Base-by-base conservation (phyloP, 2,329 filamentous ascomycete genomes). In the Fusarium papillatum region DNA sequence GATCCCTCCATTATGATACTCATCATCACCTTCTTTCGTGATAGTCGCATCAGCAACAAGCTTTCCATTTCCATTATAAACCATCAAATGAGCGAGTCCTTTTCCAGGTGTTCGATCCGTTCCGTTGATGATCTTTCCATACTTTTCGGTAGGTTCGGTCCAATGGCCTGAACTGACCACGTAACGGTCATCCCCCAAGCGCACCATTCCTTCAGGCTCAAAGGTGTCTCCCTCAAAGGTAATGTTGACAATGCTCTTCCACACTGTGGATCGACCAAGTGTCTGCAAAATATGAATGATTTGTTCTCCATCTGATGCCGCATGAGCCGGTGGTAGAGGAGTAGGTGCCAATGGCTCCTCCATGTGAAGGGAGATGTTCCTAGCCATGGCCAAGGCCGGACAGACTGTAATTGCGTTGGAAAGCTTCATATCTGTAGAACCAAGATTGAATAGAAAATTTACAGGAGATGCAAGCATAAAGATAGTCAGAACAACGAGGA, bases 141-240 rank as follows among this genome's bases (percentile, higher is more conserved):
- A 87, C 67, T 84, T 84, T 17, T 82, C 64, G 5, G 85, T 87
- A 0, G 79, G 79, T 26, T 79, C 76, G 6, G 82, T 87, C 75
- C 86, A 88, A 74, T 88, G 84, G 22, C 85, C 86, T 13, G 84
- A 83, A 26, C 84, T 85, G 46, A 89, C 82, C 70, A 88, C 82
- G 66, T 85, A 88, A 19, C 86, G 85, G 50, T 87, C 82, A 24
- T 82, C 72, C 9, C 84, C 82, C 1, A 88, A 73, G 5, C 85
- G 83, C 16, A 87, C 83, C 59, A 89, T 85, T 6, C 88, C 87
- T 70, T 89, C 88, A 2, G 87, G 87, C 68, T 89, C 87, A 72
- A 85, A 87, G 1, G 84, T 85, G 68, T 88, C 84, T 34, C 85
- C 87, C 65, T 88, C 81, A 41, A 88, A 83, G 8, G 74, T 80